Base-by-base conservation (phyloP, 805 yeast genomes). In the Wickerhamiella sergipiensis region DNA sequence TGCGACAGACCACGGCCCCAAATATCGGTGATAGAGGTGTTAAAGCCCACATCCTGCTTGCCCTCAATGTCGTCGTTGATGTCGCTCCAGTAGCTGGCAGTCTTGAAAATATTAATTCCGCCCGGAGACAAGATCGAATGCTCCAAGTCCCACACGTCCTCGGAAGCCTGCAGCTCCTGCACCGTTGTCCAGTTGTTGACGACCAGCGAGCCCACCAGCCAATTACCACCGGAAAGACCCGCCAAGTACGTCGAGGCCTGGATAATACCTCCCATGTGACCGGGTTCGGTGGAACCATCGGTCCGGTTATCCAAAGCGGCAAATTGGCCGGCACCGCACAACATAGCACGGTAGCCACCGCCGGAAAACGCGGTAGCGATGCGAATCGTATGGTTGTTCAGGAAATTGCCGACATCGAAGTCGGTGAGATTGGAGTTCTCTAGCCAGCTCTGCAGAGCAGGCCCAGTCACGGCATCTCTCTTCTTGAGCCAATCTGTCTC, bases 301-400 rank as follows among this genome's bases (percentile, higher is more conserved):
- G 92, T 81, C 57, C 94, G 71, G 60, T 79, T 78, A 64, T 87
- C 96, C 53, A 85, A 67, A 1, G 90, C 95, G 1, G 89, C 71
- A 19, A 87, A 67, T 63, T 80, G 79, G 36, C 95, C 95, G 13
- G 95, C 95, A 1, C 95, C 95, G 52, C 74, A 68, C 45, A 87
- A 67, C 86, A 87, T 85, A 33, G 95, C 94, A 54, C 96, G 75
- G 65, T 85, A 87, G 3, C 95, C 95, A 62, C 96, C 95, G 45
- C 95, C 95, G 15, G 85, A 74, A 57, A 79, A 77, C 10, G 83
- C 79, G 26, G 76, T 56, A 2, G 79, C 88, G 43, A 83, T 69
- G 47, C 73, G 70, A 51, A 76, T 69, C 7, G 75, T 54, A 21
- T 53, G 43, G 39, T 49, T 47, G 48, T 42, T 47, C 31, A 56